These are phyloP conservation scores for Ophiostoma triangulosporum DNA, from an alignment of 2,329 filamentous ascomycete genomes.

Conservation along the genomic window DNA sequence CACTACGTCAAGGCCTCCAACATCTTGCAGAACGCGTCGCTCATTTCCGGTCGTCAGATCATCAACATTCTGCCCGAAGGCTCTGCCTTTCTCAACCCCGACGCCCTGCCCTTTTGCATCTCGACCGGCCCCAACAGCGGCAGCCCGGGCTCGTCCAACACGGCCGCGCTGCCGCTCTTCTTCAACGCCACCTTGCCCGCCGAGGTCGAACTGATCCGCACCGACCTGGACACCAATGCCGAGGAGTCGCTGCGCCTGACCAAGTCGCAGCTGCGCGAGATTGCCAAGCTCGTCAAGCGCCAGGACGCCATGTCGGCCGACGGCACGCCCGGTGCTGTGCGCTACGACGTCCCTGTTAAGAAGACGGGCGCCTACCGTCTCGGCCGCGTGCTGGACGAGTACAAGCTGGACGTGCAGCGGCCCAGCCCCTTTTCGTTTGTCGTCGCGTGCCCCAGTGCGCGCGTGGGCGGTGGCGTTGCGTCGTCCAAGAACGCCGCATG, in stretches of 20 bases:
- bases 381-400: slow-evolving; percentile 76
- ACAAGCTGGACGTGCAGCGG: slow-evolving; percentile 82
- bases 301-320: slow-evolving; percentile 30
- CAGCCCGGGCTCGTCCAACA: slow-evolving; percentile 26
- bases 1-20: slow-evolving; percentile 75
- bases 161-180: slow-evolving; percentile 53
- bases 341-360: slow-evolving; percentile 62
- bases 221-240: slow-evolving; percentile 62
- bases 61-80: slow-evolving; percentile 97
- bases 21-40: slow-evolving; percentile 80
- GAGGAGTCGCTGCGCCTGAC: slow-evolving; percentile 71
- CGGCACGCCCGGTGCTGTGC: slow-evolving; percentile 41
- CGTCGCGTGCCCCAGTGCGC: slow-evolving; percentile 70
- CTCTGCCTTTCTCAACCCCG: slow-evolving; percentile 77
- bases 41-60: slow-evolving; percentile 93
- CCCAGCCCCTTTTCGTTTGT: slow-evolving; percentile 66
- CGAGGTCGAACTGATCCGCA: slow-evolving; percentile 74
- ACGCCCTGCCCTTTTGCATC: slow-evolving; percentile 69
- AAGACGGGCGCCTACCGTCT: slow-evolving; percentile 82
- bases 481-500: slow-evolving; percentile 18
- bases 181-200: slow-evolving; percentile 90
- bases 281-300: slow-evolving; percentile 55
- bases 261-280: slow-evolving; percentile 57
- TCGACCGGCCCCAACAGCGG: slow-evolving; percentile 46
- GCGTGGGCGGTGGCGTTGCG: slow-evolving; percentile 35